A percentile compares a stretch with the other conserved stretches of the same genome.
phyloP scores from a whole-genome alignment of 2,329 filamentous ascomycete genomes.

The Fusarium papillatum region DNA sequence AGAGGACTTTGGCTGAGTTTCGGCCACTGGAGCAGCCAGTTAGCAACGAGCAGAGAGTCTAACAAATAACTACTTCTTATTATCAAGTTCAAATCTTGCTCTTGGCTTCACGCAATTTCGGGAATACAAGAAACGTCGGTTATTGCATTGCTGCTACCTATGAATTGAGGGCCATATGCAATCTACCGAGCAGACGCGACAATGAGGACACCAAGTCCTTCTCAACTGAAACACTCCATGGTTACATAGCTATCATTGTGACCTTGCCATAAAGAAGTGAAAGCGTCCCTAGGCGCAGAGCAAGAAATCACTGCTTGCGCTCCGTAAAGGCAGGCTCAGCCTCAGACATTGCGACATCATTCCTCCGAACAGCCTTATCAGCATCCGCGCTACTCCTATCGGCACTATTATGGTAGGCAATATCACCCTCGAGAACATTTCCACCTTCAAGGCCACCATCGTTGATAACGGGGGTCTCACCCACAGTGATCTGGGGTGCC shows the following conservation, averaged over 20 bases:
- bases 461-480: conserved; percentile 17
- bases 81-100: background rate
- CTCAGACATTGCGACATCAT: background rate
- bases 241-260: background rate
- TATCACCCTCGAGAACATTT: background rate
- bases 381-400: conserved; percentile 28
- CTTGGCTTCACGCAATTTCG: too few species aligned
- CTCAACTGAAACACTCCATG: background rate
- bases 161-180: background rate
- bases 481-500: conserved; percentile 32
- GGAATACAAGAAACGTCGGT: background rate
- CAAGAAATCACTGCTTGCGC: background rate
- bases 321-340: conserved; percentile 3
- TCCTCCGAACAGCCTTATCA: conserved; percentile 16
- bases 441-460: conserved; percentile 28
- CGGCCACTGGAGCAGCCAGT: background rate
- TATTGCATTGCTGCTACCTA: background rate
- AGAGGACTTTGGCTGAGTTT: background rate
- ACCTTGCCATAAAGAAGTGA: background rate
- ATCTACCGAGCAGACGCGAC: background rate
- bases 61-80: background rate
- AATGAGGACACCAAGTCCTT: background rate
- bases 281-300: background rate
- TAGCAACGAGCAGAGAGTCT: background rate
- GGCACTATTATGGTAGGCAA: background rate